These are phyloP conservation scores for Tetracladium marchalianum DNA, from an alignment of 495 filamentous ascomycete genomes.

Conservation along the genomic window DNA sequence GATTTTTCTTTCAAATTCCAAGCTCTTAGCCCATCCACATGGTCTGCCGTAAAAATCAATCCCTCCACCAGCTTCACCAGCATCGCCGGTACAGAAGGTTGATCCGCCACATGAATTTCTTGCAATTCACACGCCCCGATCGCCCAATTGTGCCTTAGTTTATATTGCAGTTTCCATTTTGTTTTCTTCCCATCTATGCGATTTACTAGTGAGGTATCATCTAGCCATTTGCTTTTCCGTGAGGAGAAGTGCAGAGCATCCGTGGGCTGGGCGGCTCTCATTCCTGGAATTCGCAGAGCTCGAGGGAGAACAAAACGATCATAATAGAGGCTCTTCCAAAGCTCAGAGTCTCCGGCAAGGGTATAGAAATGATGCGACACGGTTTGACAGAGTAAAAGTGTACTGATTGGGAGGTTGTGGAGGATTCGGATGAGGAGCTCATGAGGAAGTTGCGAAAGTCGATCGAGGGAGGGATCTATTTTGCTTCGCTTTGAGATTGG, in stretches of 20 bases:
- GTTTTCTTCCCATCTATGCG: conserved; percentile 17
- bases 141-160: conserved; percentile 85
- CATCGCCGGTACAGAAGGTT: conserved; percentile 20
- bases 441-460: conserved; percentile 59
- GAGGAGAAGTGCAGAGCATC: conserved; percentile 55
- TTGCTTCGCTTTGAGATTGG: conserved; percentile 10
- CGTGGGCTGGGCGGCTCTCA: conserved; percentile 34
- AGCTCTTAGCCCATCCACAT: conserved; percentile 55
- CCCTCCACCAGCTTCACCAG: conserved; percentile 66
- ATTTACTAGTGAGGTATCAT: conserved; percentile 49
- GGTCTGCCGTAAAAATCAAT: conserved; percentile 70
- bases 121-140: conserved; percentile 71
- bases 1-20: conserved; percentile 61
- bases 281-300: conserved; percentile 51
- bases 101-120: conserved; percentile 53
- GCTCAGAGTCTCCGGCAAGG: conserved; percentile 72
- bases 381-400: conserved; percentile 63
- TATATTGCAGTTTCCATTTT: conserved; percentile 85
- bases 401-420: conserved; percentile 57
- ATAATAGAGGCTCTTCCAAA: conserved; percentile 91
- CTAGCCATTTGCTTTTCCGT: conserved; percentile 73
- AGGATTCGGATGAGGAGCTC: conserved; percentile 83
- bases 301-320: conserved; percentile 73
- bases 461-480: conserved; percentile 20
- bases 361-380: conserved; percentile 67